Evolutionary conservation across 495 filamentous ascomycete genomes (phyloP).

Genomic region (Penicillium canescens): DNA sequence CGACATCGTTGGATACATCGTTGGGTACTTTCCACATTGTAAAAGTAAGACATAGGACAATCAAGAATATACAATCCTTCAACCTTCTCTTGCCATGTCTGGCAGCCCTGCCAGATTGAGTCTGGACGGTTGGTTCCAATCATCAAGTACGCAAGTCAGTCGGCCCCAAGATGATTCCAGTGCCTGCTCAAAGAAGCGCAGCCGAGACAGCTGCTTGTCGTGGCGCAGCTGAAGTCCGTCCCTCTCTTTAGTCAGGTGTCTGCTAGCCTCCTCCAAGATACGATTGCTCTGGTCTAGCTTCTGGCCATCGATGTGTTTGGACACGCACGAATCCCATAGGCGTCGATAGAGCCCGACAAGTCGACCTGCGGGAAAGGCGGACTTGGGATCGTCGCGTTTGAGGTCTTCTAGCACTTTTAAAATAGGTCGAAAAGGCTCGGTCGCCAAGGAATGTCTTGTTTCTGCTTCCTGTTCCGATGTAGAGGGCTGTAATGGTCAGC

Average conservation of each 20-base stretch:
- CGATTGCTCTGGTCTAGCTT: neutral
- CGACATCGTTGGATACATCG: no score
- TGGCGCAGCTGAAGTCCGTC: neutral
- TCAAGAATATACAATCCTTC: neutral
- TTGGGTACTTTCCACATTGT: no score
- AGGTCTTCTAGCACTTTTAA: neutral
- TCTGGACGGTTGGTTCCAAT: neutral
- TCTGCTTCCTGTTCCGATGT: no score
- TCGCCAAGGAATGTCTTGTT: neutral
- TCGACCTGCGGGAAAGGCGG: neutral
- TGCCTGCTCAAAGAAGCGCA: neutral
- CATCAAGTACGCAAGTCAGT: neutral
- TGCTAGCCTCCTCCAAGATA: neutral
- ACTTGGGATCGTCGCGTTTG: neutral
- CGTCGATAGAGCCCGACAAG: neutral
- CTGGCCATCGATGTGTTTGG: neutral
- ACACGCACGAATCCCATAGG: neutral
- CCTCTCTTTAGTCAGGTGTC: neutral
- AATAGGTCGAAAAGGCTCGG: neutral
- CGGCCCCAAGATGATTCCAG: neutral
- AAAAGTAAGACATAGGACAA: neutral
- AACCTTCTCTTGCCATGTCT: neutral
- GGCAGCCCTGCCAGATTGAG: neutral
- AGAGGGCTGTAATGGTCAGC: no score
- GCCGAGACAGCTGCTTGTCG: neutral